phyloP scores from a whole-genome alignment of 164 flowering plant species.

The Pachysandra terminalis region DNA sequence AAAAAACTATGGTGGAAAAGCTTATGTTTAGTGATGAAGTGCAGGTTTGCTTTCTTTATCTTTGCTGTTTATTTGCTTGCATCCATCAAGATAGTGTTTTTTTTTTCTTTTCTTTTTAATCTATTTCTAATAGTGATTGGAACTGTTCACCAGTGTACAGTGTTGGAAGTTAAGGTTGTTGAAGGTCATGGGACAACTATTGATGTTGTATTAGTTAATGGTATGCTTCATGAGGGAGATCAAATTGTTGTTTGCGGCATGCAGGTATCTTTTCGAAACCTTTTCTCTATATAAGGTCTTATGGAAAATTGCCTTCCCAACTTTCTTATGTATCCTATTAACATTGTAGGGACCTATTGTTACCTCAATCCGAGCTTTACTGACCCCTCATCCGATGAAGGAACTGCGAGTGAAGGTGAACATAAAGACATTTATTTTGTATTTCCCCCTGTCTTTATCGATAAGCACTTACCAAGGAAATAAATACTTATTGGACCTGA shows the following conservation, averaged over 20 bases:
- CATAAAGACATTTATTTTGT: background rate
- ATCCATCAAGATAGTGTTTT: background rate
- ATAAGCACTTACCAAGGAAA: background rate
- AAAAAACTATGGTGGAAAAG: constrained; percentile 90
- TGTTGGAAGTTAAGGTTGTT: constrained; percentile 94
- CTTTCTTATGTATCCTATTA: constrained; percentile 8
- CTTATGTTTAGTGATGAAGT: constrained; percentile 77
- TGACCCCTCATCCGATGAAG: constrained; percentile 99
- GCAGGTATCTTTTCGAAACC: constrained; percentile 53
- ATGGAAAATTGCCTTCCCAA: background rate
- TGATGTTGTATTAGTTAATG: constrained; percentile 96
- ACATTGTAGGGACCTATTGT: constrained; percentile 84
- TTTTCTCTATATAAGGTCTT: background rate
- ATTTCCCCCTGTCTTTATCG: background rate
- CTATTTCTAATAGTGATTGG: constrained; percentile 7
- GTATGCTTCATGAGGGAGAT: constrained; percentile 96
- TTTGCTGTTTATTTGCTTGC: background rate
- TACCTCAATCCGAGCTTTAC: constrained; percentile 78
- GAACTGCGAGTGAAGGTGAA: constrained; percentile 93
- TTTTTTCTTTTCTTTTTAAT: background rate
- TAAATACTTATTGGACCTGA: background rate
- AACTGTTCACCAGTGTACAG: constrained; percentile 73
- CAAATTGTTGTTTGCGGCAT: constrained; percentile 97
- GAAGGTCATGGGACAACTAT: constrained; percentile 99
- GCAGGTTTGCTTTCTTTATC: constrained; percentile 45